Evolutionary conservation across 1,139 yeast genomes (phyloP).

Genomic region (Kodamaea ohmeri): DNA sequence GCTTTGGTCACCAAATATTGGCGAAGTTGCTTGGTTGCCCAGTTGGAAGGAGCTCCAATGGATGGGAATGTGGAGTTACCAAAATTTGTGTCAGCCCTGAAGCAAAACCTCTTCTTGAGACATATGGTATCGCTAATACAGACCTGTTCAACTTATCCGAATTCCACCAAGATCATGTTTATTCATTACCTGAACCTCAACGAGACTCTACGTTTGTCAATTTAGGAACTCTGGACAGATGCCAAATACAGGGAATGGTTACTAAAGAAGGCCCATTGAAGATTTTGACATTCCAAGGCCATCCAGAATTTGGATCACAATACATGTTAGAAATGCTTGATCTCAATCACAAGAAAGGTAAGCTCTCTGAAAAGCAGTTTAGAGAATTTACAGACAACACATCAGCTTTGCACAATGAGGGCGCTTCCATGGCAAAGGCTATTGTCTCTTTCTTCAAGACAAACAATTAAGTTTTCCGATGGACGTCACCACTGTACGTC

Average conservation of each 20-base stretch:
- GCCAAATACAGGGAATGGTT: slow-evolving; percentile 61
- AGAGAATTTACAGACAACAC: slow-evolving; percentile 32
- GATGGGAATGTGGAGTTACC: slow-evolving; percentile 74
- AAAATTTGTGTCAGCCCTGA: slow-evolving; percentile 47
- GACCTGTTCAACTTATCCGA: slow-evolving; percentile 5
- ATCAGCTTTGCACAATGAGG: slow-evolving; percentile 33
- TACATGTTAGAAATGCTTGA: slow-evolving; percentile 29
- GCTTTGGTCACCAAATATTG: slow-evolving; percentile 85
- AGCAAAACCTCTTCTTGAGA: slow-evolving; percentile 28
- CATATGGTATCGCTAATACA: slow-evolving; percentile 47
- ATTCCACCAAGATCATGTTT: slow-evolving; percentile 66
- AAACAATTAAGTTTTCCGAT: too few relatives aligned
- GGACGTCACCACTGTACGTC: too few relatives aligned
- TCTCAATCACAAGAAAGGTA: slow-evolving; percentile 4
- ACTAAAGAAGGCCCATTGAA: slow-evolving; percentile 42
- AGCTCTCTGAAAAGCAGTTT: slow-evolving; percentile 17
- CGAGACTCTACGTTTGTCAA: slow-evolving; percentile 27
- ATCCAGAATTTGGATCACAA: slow-evolving; percentile 69
- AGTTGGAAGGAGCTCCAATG: slow-evolving; percentile 55
- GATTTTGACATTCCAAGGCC: slow-evolving; percentile 78
- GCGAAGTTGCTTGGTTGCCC: slow-evolving; percentile 62
- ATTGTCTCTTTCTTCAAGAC: slow-evolving; percentile 25
- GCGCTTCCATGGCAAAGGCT: slow-evolving; percentile 31
- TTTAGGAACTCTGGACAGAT: slow-evolving; percentile 53
- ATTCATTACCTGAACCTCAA: slow-evolving; percentile 39